Base-by-base conservation (phyloP, 495 filamentous ascomycete genomes). In the Aspergillus leporis region DNA sequence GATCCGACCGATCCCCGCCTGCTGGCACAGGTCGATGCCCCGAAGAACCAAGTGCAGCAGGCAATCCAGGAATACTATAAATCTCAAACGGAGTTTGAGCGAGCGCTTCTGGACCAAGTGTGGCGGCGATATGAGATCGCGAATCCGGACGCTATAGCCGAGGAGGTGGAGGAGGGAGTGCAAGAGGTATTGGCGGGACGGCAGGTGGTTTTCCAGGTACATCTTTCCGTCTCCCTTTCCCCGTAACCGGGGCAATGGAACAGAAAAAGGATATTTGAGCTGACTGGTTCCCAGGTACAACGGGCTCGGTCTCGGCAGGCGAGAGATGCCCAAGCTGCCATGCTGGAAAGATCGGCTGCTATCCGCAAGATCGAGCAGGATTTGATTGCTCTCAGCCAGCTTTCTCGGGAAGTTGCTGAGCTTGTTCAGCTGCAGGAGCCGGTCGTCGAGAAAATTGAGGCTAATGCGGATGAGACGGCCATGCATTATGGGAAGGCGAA, bases 71-170 rank as follows among this genome's bases (percentile, higher is more conserved):
- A 81, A 21, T 93, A 89, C 72, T 87, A 88, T 64, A 72, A 74
- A 55, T 70, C 87, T 34, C 90, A 93, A 65, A 76, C 76, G 0
- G 76, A 81, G 25, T 92, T 87, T 73, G 80, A 85, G 55, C 80
- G 85, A 60, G 82, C 85, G 63, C 78, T 87, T 4, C 76, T 83
- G 53, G 83, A 82, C 5, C 88, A 90, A 68, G 85, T 89, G 74
- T 85, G 83, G 46, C 79, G 91, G 49, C 90, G 92, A 66, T 91
- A 90, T 72, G 81, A 87, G 45, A 92, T 94, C 68, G 89, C 91
- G 31, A 75, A 80, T 46, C 90, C 90, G 9, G 84, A 92, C 51
- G 88, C 88, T 14, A 83, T 78, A 48, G 88, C 90, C 18, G 78
- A 75, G 38, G 90, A 94, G 68, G 81, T 93, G 19, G 76, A 78